phyloP scores from a whole-genome alignment of 345 rosid genomes.

The Kandelia obovata region DNA sequence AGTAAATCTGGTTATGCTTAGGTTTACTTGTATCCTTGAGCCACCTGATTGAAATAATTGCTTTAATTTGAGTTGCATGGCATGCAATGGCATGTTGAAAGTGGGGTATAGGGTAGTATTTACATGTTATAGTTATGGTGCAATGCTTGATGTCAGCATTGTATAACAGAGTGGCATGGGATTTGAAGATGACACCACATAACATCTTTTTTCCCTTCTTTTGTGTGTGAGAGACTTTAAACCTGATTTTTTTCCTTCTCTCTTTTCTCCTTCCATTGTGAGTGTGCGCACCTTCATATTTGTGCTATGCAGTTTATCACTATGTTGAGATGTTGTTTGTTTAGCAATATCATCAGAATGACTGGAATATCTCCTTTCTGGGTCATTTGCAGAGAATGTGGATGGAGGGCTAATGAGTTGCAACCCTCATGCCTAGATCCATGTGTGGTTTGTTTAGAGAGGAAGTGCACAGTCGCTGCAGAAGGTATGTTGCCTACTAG shows the following conservation, averaged over 20 bases:
- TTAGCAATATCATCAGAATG: neutral
- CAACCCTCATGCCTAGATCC: conserved; percentile 58
- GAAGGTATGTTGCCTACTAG: conserved; percentile 44
- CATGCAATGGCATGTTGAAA: neutral
- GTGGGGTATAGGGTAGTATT: neutral
- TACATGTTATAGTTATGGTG: neutral
- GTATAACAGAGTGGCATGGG: neutral
- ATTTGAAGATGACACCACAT: neutral
- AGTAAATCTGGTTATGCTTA: neutral
- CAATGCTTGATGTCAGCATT: neutral
- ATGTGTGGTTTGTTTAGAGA: conserved; percentile 84
- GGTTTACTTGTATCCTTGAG: too few relatives aligned
- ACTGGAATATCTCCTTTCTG: conserved; percentile 2
- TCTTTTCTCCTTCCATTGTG: too few relatives aligned
- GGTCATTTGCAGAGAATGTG: conserved; percentile 66
- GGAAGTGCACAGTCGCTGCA: conserved; percentile 75
- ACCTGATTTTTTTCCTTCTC: too few relatives aligned
- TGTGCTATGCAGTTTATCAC: neutral
- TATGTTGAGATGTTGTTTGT: neutral
- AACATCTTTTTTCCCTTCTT: neutral
- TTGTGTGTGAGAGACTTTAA: neutral
- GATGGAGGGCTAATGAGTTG: conserved; percentile 63
- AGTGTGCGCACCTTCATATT: too few relatives aligned
- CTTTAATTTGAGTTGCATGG: too few relatives aligned
- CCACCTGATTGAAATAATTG: too few relatives aligned